phyloP scores from a whole-genome alignment of 129 eudicot genomes.

The Artemisia argyi region DNA sequence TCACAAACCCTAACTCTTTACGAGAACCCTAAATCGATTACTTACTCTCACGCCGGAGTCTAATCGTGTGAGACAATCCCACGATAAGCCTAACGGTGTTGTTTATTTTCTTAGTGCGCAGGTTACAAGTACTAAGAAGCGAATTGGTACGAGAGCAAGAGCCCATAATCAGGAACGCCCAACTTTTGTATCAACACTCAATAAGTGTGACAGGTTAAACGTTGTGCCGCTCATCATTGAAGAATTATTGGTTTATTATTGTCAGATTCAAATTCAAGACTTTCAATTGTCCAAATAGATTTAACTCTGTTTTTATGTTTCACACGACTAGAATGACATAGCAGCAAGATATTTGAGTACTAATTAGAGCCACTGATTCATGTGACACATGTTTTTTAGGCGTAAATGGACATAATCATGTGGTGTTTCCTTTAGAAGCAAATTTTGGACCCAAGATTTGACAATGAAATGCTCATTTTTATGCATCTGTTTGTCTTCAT shows the following conservation, averaged over 20 bases:
- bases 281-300: not conserved
- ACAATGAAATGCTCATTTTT: slow-evolving; percentile 19
- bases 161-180: too few species aligned
- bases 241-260: not conserved
- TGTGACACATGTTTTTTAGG: slow-evolving; percentile 31
- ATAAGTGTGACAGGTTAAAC: not conserved
- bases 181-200: too few species aligned
- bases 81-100: too few species aligned
- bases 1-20: too few species aligned
- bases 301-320: not conserved
- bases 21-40: too few species aligned
- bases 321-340: not conserved
- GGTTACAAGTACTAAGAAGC: too few species aligned
- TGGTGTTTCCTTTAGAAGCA: slow-evolving; percentile 11
- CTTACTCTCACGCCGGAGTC: too few species aligned
- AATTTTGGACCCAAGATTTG: slow-evolving; percentile 29
- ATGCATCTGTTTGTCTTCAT: slow-evolving; percentile 27
- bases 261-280: too few species aligned
- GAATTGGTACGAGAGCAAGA: too few species aligned
- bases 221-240: not conserved
- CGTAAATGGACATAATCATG: slow-evolving; percentile 15
- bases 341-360: not conserved
- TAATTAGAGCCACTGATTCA: slow-evolving; percentile 4
- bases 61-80: too few species aligned
- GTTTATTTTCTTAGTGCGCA: too few species aligned